Conservation (phyloP, 2,329 filamentous ascomycete genomes). For the Paecilomyces fulvus region DNA sequence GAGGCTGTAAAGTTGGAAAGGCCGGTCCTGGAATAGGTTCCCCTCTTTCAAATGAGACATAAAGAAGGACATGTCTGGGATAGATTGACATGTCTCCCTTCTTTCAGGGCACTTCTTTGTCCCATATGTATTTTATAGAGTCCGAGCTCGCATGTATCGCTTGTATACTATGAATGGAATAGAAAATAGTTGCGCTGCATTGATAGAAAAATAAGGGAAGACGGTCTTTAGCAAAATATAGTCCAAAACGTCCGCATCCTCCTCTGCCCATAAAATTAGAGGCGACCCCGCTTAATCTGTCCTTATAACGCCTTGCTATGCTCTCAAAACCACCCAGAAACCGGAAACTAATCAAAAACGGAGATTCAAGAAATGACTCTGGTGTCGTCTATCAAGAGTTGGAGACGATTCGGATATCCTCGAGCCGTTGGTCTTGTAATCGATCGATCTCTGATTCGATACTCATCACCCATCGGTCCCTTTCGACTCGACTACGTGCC, state of each 20-base stretch:
- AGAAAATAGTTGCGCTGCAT: no score
- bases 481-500: slow-evolving; percentile 54
- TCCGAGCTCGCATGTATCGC: background rate
- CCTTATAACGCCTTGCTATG: no score
- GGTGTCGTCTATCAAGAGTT: background rate
- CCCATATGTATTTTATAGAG: background rate
- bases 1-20: slow-evolving; percentile 28
- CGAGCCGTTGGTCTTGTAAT: slow-evolving; percentile 36
- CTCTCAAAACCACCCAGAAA: no score
- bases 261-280: no score
- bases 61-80: background rate
- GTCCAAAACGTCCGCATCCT: no score
- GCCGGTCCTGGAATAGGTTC: slow-evolving; percentile 15
- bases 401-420: slow-evolving; percentile 42
- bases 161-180: background rate
- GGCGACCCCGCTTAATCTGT: no score
- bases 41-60: background rate
- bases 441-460: slow-evolving; percentile 60
- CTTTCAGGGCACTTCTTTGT: background rate
- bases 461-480: slow-evolving; percentile 60
- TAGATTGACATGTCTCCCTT: background rate
- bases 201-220: no score
- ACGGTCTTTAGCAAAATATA: no score
- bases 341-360: background rate
- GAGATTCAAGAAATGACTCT: background rate